These are phyloP conservation scores for Corymbia citriodora DNA, from an alignment of 441 rosid genomes.

Conservation along the genomic window DNA sequence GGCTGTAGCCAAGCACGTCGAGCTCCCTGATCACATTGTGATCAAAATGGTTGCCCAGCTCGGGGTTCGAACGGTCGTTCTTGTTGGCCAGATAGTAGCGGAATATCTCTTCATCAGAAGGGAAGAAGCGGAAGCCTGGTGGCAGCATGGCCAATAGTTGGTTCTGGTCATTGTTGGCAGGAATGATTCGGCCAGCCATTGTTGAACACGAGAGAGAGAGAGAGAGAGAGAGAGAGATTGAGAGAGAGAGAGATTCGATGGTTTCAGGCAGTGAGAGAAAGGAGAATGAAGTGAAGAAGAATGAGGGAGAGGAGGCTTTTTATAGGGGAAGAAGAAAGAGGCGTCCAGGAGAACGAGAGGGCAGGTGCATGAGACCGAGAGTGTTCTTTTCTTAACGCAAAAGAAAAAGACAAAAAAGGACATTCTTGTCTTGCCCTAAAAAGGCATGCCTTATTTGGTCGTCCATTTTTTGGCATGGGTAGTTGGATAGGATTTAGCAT, in stretches of 20 bases:
- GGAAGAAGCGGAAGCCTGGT: constrained; percentile 42
- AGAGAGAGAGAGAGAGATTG: not conserved
- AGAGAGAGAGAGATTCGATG: not conserved
- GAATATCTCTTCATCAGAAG: constrained; percentile 42
- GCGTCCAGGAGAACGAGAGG: not conserved
- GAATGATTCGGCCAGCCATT: not conserved
- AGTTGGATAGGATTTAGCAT: not conserved
- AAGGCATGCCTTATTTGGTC: not conserved
- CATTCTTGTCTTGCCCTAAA: not conserved
- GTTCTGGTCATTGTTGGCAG: not conserved
- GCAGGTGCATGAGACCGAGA: not conserved
- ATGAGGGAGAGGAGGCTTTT: not conserved
- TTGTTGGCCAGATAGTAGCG: constrained; percentile 32
- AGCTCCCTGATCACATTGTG: constrained; percentile 1
- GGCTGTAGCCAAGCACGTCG: constrained; percentile 4
- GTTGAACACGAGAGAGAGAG: not conserved
- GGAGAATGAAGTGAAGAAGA: not conserved
- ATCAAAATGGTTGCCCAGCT: not conserved
- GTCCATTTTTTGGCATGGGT: not conserved
- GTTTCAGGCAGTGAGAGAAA: not conserved
- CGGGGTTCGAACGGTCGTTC: constrained; percentile 21
- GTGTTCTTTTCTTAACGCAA: not conserved
- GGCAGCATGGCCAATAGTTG: not conserved
- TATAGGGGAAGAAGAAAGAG: not conserved
- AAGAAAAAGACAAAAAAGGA: not conserved